phyloP scores from a whole-genome alignment of 2,329 filamentous ascomycete species.

The Coniochaeta hoffmannii region DNA sequence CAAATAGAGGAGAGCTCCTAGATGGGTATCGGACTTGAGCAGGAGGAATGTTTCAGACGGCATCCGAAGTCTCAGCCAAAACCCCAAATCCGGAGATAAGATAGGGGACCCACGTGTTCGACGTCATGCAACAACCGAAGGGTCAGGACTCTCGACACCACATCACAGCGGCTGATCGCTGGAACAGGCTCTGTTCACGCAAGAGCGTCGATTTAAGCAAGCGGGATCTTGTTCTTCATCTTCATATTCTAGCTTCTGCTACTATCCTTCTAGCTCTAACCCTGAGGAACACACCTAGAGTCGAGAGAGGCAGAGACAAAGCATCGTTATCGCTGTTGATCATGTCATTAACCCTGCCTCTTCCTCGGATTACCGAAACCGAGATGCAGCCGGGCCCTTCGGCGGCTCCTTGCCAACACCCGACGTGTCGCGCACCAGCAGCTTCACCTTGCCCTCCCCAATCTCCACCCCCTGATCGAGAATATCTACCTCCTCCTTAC shows the following conservation, averaged over 20 bases:
- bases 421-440: constrained; percentile 48
- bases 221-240: neutral
- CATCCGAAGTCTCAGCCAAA: neutral
- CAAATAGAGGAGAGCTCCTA: too few species aligned
- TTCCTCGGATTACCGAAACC: constrained; percentile 27
- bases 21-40: neutral
- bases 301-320: neutral
- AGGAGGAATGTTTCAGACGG: too few species aligned
- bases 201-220: neutral
- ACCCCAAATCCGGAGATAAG: neutral
- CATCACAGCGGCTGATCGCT: neutral
- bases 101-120: neutral
- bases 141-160: too few species aligned
- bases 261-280: neutral
- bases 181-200: neutral
- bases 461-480: constrained; percentile 61
- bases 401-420: constrained; percentile 35
- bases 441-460: constrained; percentile 57
- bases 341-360: neutral
- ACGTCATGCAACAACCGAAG: neutral
- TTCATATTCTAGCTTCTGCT: neutral
- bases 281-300: neutral
- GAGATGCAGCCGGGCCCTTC: constrained; percentile 45
- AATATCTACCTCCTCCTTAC: constrained; percentile 44
- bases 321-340: neutral